These are phyloP conservation scores for Diaporthe sp. DNA, from an alignment of 2,329 filamentous ascomycete species.

Conservation along the genomic window DNA sequence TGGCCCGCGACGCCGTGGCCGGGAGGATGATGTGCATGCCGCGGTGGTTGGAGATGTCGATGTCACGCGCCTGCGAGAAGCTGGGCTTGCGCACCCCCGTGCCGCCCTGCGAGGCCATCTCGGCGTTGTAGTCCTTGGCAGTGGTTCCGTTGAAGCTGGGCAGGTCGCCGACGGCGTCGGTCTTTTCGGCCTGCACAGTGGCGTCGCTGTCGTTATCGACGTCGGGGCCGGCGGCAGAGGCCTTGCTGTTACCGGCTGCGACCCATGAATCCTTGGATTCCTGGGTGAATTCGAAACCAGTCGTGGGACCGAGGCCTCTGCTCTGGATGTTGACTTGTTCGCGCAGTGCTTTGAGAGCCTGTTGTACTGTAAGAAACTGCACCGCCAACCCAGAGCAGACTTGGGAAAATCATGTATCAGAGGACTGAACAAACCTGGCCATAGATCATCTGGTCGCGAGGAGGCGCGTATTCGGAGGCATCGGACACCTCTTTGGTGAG, in stretches of 20 bases:
- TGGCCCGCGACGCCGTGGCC: slow-evolving; percentile 76
- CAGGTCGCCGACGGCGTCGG: slow-evolving; percentile 54
- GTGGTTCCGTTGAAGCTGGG: slow-evolving; percentile 45
- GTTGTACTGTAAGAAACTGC: slow-evolving; percentile 27
- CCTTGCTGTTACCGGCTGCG: slow-evolving; percentile 37
- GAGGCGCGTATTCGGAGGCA: slow-evolving; percentile 83
- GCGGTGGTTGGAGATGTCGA: slow-evolving; percentile 76
- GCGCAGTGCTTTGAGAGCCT: slow-evolving; percentile 84
- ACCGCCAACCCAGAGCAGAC: background rate
- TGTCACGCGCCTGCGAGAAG: slow-evolving; percentile 71
- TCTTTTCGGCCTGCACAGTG: slow-evolving; percentile 29
- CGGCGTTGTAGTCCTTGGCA: slow-evolving; percentile 68
- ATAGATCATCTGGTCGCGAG: slow-evolving; percentile 91
- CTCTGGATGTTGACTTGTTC: slow-evolving; percentile 82
- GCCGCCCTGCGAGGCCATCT: slow-evolving; percentile 58
- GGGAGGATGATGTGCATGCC: slow-evolving; percentile 84
- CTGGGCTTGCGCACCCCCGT: slow-evolving; percentile 68
- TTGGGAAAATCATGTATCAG: background rate
- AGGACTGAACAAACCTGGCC: slow-evolving; percentile 69
- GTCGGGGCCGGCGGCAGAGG: slow-evolving; percentile 41
- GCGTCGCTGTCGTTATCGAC: slow-evolving; percentile 8
- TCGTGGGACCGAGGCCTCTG: slow-evolving; percentile 74
- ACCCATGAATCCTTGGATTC: slow-evolving; percentile 37
- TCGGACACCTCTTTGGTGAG: slow-evolving; percentile 89
- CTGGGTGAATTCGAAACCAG: slow-evolving; percentile 85